Conservation (phyloP, 164 flowering plant species). For the Berberis thunbergii region DNA sequence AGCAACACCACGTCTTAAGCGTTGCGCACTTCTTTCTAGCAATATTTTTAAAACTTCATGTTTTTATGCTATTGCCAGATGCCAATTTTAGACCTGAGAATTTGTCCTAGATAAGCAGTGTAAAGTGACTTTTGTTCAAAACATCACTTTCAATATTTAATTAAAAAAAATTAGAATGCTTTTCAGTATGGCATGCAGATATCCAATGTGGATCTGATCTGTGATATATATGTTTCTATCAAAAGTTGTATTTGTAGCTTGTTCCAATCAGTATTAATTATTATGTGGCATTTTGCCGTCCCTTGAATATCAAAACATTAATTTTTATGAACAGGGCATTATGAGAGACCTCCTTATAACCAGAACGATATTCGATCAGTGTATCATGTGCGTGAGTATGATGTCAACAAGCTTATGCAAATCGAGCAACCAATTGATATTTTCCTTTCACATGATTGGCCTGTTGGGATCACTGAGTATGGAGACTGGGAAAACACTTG, state of each 20-base stretch:
- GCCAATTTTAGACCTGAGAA: too few relatives aligned
- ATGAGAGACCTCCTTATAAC: conserved; percentile 85
- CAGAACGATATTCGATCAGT: conserved; percentile 65
- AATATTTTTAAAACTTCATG: too few relatives aligned
- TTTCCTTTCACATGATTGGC: conserved; percentile 99
- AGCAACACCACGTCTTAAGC: too few relatives aligned
- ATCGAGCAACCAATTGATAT: conserved; percentile 79
- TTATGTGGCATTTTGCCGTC: neutral
- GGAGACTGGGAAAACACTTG: conserved; percentile 61
- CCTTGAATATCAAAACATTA: conserved; percentile 2
- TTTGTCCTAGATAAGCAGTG: too few relatives aligned
- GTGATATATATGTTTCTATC: too few relatives aligned
- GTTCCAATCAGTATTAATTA: neutral
- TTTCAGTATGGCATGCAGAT: too few relatives aligned
- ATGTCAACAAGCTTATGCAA: conserved; percentile 86
- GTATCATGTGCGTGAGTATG: conserved; percentile 95
- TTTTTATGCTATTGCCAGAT: too few relatives aligned
- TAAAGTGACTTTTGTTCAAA: too few relatives aligned
- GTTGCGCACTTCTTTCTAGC: too few relatives aligned
- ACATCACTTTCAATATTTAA: too few relatives aligned
- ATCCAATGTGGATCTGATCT: too few relatives aligned
- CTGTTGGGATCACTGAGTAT: conserved; percentile 77
- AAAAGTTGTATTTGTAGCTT: neutral
- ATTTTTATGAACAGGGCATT: conserved; percentile 65
- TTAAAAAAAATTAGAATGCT: too few relatives aligned